These are phyloP conservation scores for Bisporella sp. DNA, from an alignment of 2,329 filamentous ascomycete species.

Conservation along the genomic window DNA sequence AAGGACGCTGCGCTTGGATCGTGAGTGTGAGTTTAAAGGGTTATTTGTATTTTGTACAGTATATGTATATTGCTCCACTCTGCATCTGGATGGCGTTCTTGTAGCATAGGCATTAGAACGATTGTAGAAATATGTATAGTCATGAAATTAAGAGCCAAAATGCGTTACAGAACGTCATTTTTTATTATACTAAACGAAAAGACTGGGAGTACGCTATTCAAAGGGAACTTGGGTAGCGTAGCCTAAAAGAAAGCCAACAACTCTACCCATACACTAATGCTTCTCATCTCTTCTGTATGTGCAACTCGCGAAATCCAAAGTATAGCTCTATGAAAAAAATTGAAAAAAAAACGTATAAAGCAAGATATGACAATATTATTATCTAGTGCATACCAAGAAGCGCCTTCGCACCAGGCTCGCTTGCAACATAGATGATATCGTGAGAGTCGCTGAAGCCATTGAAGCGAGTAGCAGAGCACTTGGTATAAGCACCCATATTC, in stretches of 20 bases:
- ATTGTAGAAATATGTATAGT: neutral
- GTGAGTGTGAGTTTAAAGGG: constrained; percentile 11
- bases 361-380: no score
- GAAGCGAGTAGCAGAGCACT: constrained; percentile 95
- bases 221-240: no score
- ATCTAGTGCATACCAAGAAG: constrained; percentile 41
- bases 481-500: constrained; percentile 97
- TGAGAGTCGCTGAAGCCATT: constrained; percentile 94
- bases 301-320: no score
- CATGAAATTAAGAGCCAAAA: no score
- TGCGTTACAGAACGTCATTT: neutral
- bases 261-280: no score
- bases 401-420: constrained; percentile 78
- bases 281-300: no score
- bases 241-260: no score
- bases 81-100: constrained; percentile 9
- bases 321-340: no score
- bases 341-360: no score
- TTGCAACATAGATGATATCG: constrained; percentile 90
- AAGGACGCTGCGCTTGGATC: constrained; percentile 21
- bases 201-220: no score
- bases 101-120: constrained; percentile 7
- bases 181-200: neutral
- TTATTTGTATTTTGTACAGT: constrained; percentile 16
- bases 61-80: constrained; percentile 20